Conservation (phyloP, 2,329 filamentous ascomycete species). For the Verticillium dahliae region DNA sequence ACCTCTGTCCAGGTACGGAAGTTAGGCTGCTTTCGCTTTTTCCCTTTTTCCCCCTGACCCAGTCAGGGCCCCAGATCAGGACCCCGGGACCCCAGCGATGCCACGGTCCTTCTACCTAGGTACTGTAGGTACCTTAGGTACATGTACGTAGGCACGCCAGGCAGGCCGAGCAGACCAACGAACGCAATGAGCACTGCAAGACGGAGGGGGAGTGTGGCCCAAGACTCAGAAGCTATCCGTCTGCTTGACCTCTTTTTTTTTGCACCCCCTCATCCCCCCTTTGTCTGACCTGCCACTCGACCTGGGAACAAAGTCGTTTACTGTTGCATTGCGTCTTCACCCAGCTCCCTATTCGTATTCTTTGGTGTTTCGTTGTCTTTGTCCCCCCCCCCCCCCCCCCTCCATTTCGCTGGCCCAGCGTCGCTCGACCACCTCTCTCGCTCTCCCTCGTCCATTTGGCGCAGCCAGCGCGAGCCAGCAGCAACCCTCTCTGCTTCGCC, state of each 20-base stretch:
- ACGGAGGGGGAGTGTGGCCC: background rate
- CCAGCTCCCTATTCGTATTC: background rate
- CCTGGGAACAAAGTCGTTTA: background rate
- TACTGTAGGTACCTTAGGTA: background rate
- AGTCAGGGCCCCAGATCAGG: background rate
- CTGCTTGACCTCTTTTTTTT: background rate
- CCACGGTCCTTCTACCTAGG: background rate
- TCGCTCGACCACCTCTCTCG: background rate
- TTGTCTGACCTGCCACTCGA: background rate
- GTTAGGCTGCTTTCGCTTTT: background rate
- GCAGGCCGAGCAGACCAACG: background rate
- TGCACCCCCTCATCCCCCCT: background rate
- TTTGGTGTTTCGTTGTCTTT: background rate
- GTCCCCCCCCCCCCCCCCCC: background rate
- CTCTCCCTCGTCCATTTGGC: background rate
- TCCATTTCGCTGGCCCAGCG: background rate
- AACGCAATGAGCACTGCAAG: background rate
- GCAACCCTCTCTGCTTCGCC: background rate
- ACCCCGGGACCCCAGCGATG: background rate
- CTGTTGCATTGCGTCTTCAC: background rate
- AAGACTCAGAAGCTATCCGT: background rate
- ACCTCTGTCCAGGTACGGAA: background rate
- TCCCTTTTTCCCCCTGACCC: background rate
- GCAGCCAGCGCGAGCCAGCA: background rate
- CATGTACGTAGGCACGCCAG: too few species aligned